phyloP scores from a whole-genome alignment of 208 protist species.

The Cochliopodium minus region DNA sequence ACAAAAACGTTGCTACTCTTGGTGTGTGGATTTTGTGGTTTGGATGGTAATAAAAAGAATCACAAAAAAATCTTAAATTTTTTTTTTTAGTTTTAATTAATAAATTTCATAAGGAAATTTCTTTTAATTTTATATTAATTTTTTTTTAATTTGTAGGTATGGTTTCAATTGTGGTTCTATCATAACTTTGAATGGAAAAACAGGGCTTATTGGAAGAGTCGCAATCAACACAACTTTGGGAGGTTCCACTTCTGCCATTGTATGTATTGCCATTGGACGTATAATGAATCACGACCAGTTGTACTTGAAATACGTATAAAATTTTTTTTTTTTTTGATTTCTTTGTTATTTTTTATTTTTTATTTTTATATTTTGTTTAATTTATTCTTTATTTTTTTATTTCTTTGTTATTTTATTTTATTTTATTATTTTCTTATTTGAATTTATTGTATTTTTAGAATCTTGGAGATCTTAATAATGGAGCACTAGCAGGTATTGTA shows the following conservation, averaged over 20 bases:
- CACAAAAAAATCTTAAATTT: too few relatives aligned
- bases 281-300: background rate
- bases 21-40: too few relatives aligned
- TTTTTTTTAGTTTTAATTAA: too few relatives aligned
- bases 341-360: background rate
- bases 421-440: background rate
- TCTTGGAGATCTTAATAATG: conserved; percentile 9
- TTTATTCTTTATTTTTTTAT: background rate
- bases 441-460: background rate
- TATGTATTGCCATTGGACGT: background rate
- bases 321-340: background rate
- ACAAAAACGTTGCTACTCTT: too few relatives aligned
- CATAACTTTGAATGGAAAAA: background rate
- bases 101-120: too few relatives aligned
- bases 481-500: conserved; percentile 23
- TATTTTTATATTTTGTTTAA: background rate
- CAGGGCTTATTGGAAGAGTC: background rate
- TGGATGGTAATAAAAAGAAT: too few relatives aligned
- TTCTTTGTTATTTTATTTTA: background rate
- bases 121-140: too few relatives aligned
- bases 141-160: too few relatives aligned
- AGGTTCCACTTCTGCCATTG: background rate
- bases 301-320: background rate
- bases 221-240: background rate
- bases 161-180: background rate